A percentile compares a stretch with the other conserved stretches of the same genome.
phyloP scores from a whole-genome alignment of 352 stramenopile species.

The Sclerospora graminicola region DNA sequence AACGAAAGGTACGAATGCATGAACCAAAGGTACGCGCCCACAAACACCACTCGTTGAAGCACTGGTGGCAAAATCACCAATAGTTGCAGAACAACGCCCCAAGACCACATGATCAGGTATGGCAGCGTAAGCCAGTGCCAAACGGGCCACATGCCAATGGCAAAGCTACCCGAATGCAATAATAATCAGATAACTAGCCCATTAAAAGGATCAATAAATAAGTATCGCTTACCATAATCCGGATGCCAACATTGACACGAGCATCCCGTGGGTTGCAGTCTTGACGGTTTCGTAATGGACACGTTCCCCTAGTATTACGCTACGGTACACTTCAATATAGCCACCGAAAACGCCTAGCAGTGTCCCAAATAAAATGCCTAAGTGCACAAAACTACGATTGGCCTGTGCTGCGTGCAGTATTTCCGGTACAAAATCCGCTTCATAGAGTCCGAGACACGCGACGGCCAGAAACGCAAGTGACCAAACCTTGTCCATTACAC shows the following conservation, averaged over 20 bases:
- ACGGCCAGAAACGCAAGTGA: constrained; percentile 41
- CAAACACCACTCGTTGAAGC: constrained; percentile 55
- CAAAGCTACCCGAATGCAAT: constrained; percentile 25
- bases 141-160: constrained; percentile 64
- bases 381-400: constrained; percentile 38
- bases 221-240: constrained; percentile 32
- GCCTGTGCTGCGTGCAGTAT: constrained; percentile 44
- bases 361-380: constrained; percentile 40
- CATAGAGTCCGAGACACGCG: constrained; percentile 42
- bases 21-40: constrained; percentile 53
- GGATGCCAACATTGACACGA: constrained; percentile 43
- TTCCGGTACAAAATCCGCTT: constrained; percentile 45
- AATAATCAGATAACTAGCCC: not conserved
- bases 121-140: constrained; percentile 65
- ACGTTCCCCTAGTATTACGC: constrained; percentile 40
- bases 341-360: constrained; percentile 43
- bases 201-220: not conserved
- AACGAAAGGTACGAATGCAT: constrained; percentile 59
- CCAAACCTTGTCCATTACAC: constrained; percentile 46
- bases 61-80: constrained; percentile 50
- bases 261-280: constrained; percentile 59
- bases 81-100: constrained; percentile 62
- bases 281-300: constrained; percentile 52
- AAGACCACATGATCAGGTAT: constrained; percentile 80
- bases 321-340: constrained; percentile 71